A percentile compares a stretch with the other conserved stretches of the same genome.
phyloP scores from a whole-genome alignment of 257 asterid species.

The Rauvolfia tetraphylla region DNA sequence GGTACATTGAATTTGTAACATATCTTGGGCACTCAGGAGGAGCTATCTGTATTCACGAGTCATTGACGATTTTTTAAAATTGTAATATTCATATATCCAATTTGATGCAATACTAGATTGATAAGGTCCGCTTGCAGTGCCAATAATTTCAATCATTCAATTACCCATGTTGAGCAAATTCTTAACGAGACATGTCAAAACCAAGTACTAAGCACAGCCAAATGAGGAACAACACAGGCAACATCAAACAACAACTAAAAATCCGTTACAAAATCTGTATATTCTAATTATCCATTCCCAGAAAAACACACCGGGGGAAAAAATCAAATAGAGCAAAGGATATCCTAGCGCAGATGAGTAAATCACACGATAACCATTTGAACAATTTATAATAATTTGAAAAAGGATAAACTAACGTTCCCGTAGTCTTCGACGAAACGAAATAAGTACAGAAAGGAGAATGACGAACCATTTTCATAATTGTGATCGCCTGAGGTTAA shows the following conservation, averaged over 20 bases:
- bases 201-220: neutral
- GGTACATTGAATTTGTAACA: neutral
- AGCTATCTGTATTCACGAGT: neutral
- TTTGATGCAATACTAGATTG: neutral
- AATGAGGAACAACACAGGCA: neutral
- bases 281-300: neutral
- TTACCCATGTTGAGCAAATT: neutral
- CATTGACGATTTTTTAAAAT: neutral
- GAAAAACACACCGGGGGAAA: too few relatives aligned
- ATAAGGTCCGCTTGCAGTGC: neutral
- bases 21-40: neutral
- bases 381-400: too few relatives aligned
- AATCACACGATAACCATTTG: neutral
- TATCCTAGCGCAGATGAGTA: neutral
- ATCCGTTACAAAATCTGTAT: neutral
- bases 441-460: neutral
- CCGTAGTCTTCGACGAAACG: too few relatives aligned
- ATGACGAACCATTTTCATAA: slow-evolving; percentile 40
- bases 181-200: neutral
- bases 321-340: neutral
- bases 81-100: neutral
- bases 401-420: neutral
- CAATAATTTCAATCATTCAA: neutral
- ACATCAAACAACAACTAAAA: neutral
- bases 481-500: slow-evolving; percentile 28